Evolutionary conservation across 2,329 filamentous ascomycete genomes (phyloP).

Genomic region (Fusarium decemcellulare): DNA sequence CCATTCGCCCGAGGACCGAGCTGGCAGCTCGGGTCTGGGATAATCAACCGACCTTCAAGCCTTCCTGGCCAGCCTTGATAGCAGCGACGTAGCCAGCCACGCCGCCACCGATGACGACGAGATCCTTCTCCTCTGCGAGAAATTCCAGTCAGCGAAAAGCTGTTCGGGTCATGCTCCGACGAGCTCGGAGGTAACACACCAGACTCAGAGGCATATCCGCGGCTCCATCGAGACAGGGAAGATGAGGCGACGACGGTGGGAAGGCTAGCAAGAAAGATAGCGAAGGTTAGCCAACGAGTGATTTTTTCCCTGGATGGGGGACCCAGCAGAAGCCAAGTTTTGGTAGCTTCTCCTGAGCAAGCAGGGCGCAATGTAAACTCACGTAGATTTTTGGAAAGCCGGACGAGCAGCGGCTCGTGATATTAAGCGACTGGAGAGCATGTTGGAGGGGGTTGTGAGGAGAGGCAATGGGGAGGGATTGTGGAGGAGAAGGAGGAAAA

Average conservation of each 20-base stretch:
- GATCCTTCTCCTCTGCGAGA: conserved; percentile 87
- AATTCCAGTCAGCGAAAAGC: conserved; percentile 35
- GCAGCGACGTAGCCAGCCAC: conserved; percentile 98
- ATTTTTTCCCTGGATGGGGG: conserved; percentile 31
- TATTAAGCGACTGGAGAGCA: conserved; percentile 75
- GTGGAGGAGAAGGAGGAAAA: conserved; percentile 41
- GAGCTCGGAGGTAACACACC: conserved; percentile 58
- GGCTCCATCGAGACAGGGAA: conserved; percentile 66
- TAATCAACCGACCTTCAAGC: conserved; percentile 80
- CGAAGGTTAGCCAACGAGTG: conserved; percentile 41
- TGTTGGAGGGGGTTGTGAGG: conserved; percentile 56
- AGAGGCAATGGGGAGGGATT: conserved; percentile 46
- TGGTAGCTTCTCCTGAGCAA: conserved; percentile 23
- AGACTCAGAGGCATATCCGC: conserved; percentile 71
- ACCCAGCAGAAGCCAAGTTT: conserved; percentile 33
- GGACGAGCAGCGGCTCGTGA: conserved; percentile 70
- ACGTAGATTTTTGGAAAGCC: conserved; percentile 69
- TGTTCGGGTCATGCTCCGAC: conserved; percentile 29
- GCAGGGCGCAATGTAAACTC: conserved; percentile 48
- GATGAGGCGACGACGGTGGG: conserved; percentile 63
- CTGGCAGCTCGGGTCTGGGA: conserved; percentile 2
- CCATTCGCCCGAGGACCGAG: conserved; percentile 17
- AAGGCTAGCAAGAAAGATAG: conserved; percentile 55
- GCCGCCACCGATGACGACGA: conserved; percentile 97
- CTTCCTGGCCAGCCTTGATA: conserved; percentile 98